Percentiles rank a stretch among this genome's conserved stretches.
Evolutionary conservation across 2,329 filamentous ascomycete species (phyloP).

Genomic region (Fusarium sp.): DNA sequence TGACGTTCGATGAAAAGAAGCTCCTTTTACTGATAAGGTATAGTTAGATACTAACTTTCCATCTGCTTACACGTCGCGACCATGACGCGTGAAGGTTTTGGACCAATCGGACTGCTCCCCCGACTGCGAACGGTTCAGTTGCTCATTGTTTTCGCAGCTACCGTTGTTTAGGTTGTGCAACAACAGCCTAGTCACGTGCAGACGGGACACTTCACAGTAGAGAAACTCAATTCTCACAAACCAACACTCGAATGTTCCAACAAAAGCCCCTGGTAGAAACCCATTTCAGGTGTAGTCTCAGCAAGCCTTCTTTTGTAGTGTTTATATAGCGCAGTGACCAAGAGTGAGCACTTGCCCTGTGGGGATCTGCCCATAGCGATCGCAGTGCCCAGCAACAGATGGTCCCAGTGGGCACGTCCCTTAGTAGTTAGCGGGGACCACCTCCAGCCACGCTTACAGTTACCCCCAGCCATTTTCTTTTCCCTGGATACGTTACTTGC

Average conservation of each 20-base stretch:
- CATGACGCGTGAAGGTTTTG: slow-evolving; percentile 41
- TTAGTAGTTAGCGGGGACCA: slow-evolving; percentile 45
- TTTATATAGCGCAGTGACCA: slow-evolving; percentile 34
- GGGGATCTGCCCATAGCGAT: slow-evolving; percentile 20
- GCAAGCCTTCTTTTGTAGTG: slow-evolving; percentile 27
- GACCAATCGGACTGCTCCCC: slow-evolving; percentile 41
- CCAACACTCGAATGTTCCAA: slow-evolving; percentile 21
- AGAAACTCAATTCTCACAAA: slow-evolving; percentile 1
- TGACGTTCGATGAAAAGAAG: slow-evolving; percentile 10
- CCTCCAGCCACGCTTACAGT: slow-evolving; percentile 48
- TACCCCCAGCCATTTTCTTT: slow-evolving; percentile 47
- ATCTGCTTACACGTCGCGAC: slow-evolving; percentile 39
- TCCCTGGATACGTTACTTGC: slow-evolving; percentile 36
- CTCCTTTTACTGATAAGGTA: background rate
- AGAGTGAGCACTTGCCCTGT: slow-evolving; percentile 22
- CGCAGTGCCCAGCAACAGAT: slow-evolving; percentile 30
- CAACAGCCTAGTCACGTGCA: slow-evolving; percentile 36
- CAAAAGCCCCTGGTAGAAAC: background rate
- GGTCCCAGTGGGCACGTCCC: slow-evolving; percentile 35
- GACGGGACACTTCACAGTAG: background rate
- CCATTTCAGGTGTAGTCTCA: slow-evolving; percentile 29
- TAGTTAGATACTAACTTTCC: background rate
- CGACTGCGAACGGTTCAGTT: slow-evolving; percentile 29
- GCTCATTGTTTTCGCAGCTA: slow-evolving; percentile 13
- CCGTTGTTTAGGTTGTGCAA: slow-evolving; percentile 1